A percentile compares a stretch with the other conserved stretches of the same genome.
phyloP scores from a whole-genome alignment of 176 grass and related monocot species.

The Themeda triandra region DNA sequence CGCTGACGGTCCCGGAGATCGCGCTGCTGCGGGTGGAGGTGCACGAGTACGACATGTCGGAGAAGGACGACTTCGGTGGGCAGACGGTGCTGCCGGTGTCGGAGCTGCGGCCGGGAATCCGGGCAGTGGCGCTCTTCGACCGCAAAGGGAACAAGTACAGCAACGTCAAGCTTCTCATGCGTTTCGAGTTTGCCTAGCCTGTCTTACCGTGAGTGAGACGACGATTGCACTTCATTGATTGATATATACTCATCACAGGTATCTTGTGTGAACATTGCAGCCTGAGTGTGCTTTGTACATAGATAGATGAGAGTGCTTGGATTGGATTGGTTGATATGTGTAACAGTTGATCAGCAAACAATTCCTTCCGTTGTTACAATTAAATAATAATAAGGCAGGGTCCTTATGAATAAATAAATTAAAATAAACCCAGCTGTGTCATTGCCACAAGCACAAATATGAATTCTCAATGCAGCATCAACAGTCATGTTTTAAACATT shows the following conservation, averaged over 20 bases:
- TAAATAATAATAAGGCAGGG: not conserved
- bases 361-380: not conserved
- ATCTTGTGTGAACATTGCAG: not conserved
- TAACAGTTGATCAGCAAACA: no score
- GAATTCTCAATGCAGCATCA: not conserved
- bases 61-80: slow-evolving; percentile 91
- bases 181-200: slow-evolving; percentile 52
- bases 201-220: no score
- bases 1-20: slow-evolving; percentile 61
- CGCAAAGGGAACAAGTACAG: slow-evolving; percentile 56
- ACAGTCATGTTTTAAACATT: not conserved
- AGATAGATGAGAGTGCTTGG: not conserved
- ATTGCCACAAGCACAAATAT: not conserved
- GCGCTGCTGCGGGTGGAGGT: slow-evolving; percentile 86
- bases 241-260: no score
- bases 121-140: slow-evolving; percentile 70
- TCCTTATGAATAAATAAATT: not conserved
- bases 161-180: slow-evolving; percentile 80
- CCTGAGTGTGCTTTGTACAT: not conserved
- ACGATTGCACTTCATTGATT: no score
- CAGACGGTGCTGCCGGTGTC: slow-evolving; percentile 75
- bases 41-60: slow-evolving; percentile 95
- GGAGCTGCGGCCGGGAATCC: slow-evolving; percentile 71
- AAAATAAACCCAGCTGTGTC: not conserved
- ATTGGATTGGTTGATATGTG: not conserved